Evolutionary conservation across 169 alveolate species (phyloP).

Genomic region (Eimeria sp.): DNA sequence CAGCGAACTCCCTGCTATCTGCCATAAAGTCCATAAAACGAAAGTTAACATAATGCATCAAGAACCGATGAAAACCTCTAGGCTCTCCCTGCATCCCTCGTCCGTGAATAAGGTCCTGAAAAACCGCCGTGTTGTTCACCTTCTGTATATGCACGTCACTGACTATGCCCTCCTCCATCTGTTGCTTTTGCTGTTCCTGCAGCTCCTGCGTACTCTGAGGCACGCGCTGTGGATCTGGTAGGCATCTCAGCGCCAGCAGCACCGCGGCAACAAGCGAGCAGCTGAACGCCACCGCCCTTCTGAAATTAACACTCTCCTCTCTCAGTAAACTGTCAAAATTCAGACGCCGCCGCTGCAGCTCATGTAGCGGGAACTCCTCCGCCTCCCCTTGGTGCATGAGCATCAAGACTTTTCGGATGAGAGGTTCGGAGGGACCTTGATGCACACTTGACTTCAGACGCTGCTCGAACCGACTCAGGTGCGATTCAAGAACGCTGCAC

Average conservation of each 20-base stretch:
- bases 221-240: constrained; percentile 28
- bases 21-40: not conserved
- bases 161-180: not conserved
- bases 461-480: not conserved
- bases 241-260: constrained; percentile 50
- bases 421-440: not conserved
- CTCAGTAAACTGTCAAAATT: not conserved
- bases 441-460: not conserved
- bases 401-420: not conserved
- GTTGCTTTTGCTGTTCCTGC: not conserved
- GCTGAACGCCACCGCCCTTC: constrained; percentile 25
- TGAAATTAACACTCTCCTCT: constrained; percentile 12
- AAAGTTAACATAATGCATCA: constrained; percentile 4
- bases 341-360: not conserved
- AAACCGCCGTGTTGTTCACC: not conserved
- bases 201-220: not conserved
- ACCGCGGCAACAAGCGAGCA: constrained; percentile 56
- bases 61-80: not conserved
- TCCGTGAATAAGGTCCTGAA: constrained; percentile 9
- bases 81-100: not conserved
- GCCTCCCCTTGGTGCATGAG: not conserved
- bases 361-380: not conserved
- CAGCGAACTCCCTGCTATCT: constrained; percentile 6
- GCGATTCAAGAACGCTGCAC: constrained; percentile 25
- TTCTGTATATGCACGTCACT: not conserved